These are phyloP conservation scores for Rhodotorula sp. DNA, from an alignment of 1,284 basidiomycete species.

Conservation along the genomic window DNA sequence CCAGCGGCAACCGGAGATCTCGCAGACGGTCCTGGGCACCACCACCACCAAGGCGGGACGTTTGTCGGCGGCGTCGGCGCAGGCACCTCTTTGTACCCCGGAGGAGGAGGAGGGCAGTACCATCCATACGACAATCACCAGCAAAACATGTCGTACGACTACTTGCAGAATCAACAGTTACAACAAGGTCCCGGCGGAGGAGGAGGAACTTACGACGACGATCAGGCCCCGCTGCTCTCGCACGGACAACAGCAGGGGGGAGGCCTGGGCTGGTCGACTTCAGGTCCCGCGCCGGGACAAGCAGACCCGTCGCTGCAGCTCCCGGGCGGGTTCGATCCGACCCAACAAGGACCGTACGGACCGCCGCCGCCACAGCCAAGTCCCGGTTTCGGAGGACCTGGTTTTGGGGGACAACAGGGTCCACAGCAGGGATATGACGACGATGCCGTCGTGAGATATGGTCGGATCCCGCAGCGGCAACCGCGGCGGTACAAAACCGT, in stretches of 20 bases:
- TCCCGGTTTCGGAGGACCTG: neutral
- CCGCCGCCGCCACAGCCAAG: constrained; percentile 7
- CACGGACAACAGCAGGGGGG: neutral
- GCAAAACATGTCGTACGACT: neutral
- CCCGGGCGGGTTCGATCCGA: constrained; percentile 37
- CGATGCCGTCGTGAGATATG: constrained; percentile 60
- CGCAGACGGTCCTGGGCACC: neutral
- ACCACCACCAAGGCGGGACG: neutral
- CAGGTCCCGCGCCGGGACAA: constrained; percentile 14
- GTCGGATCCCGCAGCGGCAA: constrained; percentile 79
- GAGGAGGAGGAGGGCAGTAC: neutral
- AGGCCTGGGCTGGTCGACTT: constrained; percentile 17
- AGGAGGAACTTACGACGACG: constrained; percentile 22
- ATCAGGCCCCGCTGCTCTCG: constrained; percentile 18
- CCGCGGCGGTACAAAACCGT: constrained; percentile 85
- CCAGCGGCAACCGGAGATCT: neutral
- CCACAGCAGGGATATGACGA: constrained; percentile 5
- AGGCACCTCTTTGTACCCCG: neutral
- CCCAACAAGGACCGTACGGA: too few species aligned
- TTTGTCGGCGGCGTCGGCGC: too few species aligned
- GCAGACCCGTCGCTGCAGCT: constrained; percentile 15
- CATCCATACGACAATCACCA: neutral
- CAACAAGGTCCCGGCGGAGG: neutral
- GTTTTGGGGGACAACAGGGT: neutral
- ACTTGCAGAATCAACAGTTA: neutral